These are phyloP conservation scores for Exserohilum rostratum DNA, from an alignment of 2,329 filamentous ascomycete species.

Conservation along the genomic window DNA sequence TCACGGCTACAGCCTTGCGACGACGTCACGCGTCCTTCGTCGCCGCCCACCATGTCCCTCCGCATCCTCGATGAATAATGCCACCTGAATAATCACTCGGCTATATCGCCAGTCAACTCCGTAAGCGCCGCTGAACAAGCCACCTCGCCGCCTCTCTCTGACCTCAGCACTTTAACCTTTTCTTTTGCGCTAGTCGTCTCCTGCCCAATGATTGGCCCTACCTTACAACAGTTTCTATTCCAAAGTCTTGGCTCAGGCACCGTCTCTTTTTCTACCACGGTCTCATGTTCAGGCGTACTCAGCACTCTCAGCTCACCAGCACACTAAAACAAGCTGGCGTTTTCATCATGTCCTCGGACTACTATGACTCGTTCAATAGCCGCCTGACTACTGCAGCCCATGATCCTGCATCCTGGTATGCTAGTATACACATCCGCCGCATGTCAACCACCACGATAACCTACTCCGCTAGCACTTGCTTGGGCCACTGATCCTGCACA, in stretches of 20 bases:
- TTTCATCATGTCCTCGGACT: neutral
- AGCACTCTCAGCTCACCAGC: neutral
- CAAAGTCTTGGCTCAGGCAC: conserved; percentile 2
- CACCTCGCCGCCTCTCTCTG: conserved; percentile 9
- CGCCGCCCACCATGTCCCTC: neutral
- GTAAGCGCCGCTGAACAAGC: conserved; percentile 26
- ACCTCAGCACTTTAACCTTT: conserved; percentile 17
- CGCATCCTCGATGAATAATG: conserved; percentile 4
- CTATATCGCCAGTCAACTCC: conserved; percentile 3
- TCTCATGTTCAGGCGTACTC: neutral
- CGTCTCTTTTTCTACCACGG: neutral
- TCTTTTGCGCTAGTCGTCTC: neutral
- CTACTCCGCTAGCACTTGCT: conserved; percentile 9
- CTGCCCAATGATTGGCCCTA: neutral
- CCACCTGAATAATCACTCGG: conserved; percentile 9
- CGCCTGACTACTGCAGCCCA: conserved; percentile 15
- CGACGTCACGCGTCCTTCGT: neutral
- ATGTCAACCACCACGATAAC: neutral
- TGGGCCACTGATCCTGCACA: neutral
- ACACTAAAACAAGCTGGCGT: neutral
- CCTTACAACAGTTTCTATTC: conserved; percentile 7
- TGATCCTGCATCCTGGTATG: neutral
- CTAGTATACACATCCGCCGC: neutral
- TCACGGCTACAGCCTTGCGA: neutral
- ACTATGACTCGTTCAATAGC: conserved; percentile 5